Percentiles rank a stretch among this genome's conserved stretches.
phyloP scores from a whole-genome alignment of 2,329 filamentous ascomycete genomes.

The Colletotrichum lentis region DNA sequence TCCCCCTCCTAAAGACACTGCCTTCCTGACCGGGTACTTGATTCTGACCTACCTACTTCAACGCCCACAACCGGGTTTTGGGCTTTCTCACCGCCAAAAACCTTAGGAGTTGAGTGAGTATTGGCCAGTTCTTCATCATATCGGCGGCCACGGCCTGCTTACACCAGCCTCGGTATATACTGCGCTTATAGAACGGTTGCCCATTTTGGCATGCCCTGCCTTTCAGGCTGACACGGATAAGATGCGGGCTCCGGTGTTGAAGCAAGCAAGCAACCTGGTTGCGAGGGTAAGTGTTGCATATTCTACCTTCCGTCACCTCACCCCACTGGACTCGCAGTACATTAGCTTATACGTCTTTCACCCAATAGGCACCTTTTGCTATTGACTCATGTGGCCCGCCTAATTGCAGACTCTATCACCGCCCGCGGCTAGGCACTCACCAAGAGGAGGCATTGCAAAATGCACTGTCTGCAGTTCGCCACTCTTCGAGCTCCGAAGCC shows the following conservation, averaged over 20 bases:
- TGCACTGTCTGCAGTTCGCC: conserved; percentile 31
- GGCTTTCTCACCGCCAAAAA: conserved; percentile 2
- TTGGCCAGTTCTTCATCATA: not conserved
- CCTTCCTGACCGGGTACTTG: conserved; percentile 5
- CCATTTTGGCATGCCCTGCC: conserved; percentile 2
- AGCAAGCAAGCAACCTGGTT: conserved; percentile 30
- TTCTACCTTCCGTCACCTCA: not conserved
- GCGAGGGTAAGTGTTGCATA: conserved; percentile 17
- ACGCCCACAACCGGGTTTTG: not conserved
- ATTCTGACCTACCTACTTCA: not conserved
- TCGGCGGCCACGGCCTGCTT: not conserved
- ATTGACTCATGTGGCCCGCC: conserved; percentile 25
- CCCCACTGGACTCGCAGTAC: not conserved
- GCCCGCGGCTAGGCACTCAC: conserved; percentile 22
- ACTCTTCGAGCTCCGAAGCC: conserved; percentile 31
- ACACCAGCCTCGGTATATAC: not conserved
- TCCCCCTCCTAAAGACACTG: conserved; percentile 18
- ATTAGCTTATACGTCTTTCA: not conserved
- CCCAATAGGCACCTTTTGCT: conserved; percentile 18
- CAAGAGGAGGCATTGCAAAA: conserved; percentile 31
- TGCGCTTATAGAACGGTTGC: not conserved
- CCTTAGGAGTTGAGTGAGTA: not conserved
- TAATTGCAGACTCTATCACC: conserved; percentile 31
- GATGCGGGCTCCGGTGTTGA: conserved; percentile 28
- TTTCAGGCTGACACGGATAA: not conserved